Percentiles rank a stretch among this genome's conserved stretches.
Evolutionary conservation across 1,284 basidiomycete species (phyloP).

Genomic region (Volvariella surrecta): DNA sequence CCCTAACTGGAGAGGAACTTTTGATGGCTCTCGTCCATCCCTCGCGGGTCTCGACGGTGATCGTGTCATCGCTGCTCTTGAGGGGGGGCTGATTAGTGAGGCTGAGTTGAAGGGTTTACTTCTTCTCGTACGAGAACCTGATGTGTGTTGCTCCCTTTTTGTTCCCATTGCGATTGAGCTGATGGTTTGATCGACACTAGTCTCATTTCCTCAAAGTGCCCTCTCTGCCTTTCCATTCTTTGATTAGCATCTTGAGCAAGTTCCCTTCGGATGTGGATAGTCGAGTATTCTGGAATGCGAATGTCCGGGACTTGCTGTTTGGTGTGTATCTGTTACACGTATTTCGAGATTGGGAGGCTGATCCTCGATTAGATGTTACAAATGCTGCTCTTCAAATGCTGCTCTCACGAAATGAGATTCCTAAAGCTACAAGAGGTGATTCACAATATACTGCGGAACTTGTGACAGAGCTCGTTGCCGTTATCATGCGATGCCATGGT

Average conservation of each 20-base stretch:
- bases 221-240: conserved; percentile 66
- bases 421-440: conserved; percentile 13
- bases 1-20: conserved; percentile 71
- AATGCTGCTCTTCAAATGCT: conserved; percentile 31
- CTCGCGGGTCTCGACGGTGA: conserved; percentile 51
- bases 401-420: conserved; percentile 23
- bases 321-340: conserved; percentile 33
- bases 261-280: conserved; percentile 67
- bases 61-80: conserved; percentile 44
- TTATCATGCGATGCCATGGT: conserved; percentile 52
- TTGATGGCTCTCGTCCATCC: conserved; percentile 58
- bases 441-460: conserved; percentile 28
- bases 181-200: conserved; percentile 26
- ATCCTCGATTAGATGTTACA: conserved; percentile 25
- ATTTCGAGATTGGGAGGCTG: background rate
- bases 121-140: conserved; percentile 64
- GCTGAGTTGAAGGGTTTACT: conserved; percentile 53
- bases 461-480: conserved; percentile 42
- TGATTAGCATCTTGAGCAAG: conserved; percentile 65
- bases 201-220: conserved; percentile 79
- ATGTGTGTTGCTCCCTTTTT: conserved; percentile 35
- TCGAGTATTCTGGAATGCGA: conserved; percentile 57
- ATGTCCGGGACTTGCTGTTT: conserved; percentile 53
- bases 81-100: conserved; percentile 56
- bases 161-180: conserved; percentile 6